Base-by-base conservation (phyloP, 2,329 filamentous ascomycete species). In the Fusarium luffae region DNA sequence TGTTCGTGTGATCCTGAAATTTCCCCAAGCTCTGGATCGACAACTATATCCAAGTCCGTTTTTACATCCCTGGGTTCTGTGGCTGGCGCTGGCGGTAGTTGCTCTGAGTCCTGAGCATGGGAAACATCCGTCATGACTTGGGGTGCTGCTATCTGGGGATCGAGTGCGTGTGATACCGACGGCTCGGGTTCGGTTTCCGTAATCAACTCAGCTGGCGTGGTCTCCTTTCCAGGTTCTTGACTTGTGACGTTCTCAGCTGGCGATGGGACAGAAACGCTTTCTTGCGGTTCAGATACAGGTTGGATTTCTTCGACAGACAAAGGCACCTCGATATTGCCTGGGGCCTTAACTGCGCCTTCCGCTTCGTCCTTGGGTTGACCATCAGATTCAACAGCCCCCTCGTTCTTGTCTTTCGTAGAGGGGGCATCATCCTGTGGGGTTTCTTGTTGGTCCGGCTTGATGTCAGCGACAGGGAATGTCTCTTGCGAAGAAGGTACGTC, bases 391-490 rank as follows among this genome's bases (percentile, higher is more conserved):
- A 30, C 59, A 25, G n/a, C 59, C 18, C 12, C 27, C 34, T 50
- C 40, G 34, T 63, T 56, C 52, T 69, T 48, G 25, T 52, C 43
- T 40, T 62, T 52, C 19, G 50, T 43, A 14, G 55, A 59, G 30
- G 50, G 40, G 23, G 19, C 50, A 27, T 49, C 16, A 18, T 37
- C 28, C 18, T 43, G 21, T 9, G 12, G 28, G 54, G 60, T 23
- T 58, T 69, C 54, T 70, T 30, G 64, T 18, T 41, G n/a, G 28
- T 66, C 52, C 7, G n/a, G 12, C 13, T n/a, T n/a, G 48, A 23
- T 19, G 44, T 54, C 37, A n/a, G 23, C 16, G 32, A 16, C 25
- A 28, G 13, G 19, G 5, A 25, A 19, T 12, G 14, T 28, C 23
- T 44, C 42, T 13, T 54, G 56, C n/a, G 25, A 18, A 32, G 27